Evolutionary conservation across 2,329 filamentous ascomycete genomes (phyloP).

Genomic region (Penicillium sp.): DNA sequence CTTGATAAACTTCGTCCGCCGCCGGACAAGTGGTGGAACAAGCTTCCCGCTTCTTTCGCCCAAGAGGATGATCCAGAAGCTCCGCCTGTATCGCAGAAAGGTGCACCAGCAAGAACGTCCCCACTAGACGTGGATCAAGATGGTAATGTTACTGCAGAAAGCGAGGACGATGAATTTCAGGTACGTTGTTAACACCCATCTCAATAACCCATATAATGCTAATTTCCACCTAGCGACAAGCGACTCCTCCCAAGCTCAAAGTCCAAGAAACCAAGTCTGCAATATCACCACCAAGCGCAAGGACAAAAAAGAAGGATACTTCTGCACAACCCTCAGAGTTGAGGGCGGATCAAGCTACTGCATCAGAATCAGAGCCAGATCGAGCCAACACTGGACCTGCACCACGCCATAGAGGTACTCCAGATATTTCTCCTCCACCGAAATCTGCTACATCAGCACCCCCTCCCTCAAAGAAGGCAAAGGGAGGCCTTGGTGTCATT

Average conservation of each 20-base stretch:
- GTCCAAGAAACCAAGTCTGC: slow-evolving; percentile 5
- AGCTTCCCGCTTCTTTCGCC: slow-evolving; percentile 12
- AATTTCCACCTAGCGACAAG: slow-evolving; percentile 28
- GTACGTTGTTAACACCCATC: slow-evolving; percentile 21
- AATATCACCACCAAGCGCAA: neutral
- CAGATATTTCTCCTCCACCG: slow-evolving; percentile 1
- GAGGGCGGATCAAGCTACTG: slow-evolving; percentile 15
- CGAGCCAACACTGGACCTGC: slow-evolving; percentile 1
- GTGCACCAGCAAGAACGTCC: neutral
- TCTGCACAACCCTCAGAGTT: slow-evolving; percentile 8
- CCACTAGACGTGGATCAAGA: slow-evolving; percentile 12
- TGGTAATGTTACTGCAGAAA: slow-evolving; percentile 22
- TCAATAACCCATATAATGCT: slow-evolving; percentile 2
- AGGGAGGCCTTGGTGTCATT: slow-evolving; percentile 13
- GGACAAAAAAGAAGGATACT: slow-evolving; percentile 6
- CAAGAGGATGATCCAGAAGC: neutral
- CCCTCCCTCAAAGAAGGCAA: slow-evolving; percentile 3
- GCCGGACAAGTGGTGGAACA: slow-evolving; percentile 34
- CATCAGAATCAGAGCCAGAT: slow-evolving; percentile 16
- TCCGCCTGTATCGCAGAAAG: neutral
- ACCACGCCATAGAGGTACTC: slow-evolving; percentile 1
- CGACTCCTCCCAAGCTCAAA: slow-evolving; percentile 32
- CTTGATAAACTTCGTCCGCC: slow-evolving; percentile 16
- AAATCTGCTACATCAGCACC: neutral
- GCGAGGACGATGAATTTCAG: slow-evolving; percentile 37